Conservation (phyloP, 2,329 filamentous ascomycete genomes). For the Trichoderma lentiforme region DNA sequence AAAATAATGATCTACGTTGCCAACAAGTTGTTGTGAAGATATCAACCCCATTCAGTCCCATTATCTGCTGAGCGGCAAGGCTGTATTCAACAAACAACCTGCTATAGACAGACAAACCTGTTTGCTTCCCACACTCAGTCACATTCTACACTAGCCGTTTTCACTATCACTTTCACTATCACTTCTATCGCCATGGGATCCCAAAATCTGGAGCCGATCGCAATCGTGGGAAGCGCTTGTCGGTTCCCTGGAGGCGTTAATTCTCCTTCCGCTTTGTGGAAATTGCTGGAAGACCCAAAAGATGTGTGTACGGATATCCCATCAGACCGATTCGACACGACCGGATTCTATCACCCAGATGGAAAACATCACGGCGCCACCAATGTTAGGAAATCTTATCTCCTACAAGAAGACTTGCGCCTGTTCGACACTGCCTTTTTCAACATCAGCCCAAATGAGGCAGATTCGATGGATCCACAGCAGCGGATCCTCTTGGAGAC, state of each 20-base stretch:
- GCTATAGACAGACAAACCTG: no score
- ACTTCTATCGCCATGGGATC: neutral
- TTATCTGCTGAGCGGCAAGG: no score
- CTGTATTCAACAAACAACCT: no score
- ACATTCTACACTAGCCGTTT: no score
- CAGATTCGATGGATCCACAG: slow-evolving; percentile 21
- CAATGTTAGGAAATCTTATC: slow-evolving; percentile 31
- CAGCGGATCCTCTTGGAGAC: slow-evolving; percentile 34
- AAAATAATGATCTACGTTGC: no score
- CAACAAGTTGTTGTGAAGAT: no score
- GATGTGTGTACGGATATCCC: slow-evolving; percentile 5
- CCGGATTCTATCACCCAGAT: slow-evolving; percentile 24
- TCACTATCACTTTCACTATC: no score
- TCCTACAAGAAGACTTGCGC: neutral
- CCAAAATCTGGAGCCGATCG: slow-evolving; percentile 23
- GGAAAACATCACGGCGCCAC: slow-evolving; percentile 28
- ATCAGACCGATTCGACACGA: slow-evolving; percentile 22
- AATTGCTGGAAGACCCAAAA: no score
- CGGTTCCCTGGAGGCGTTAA: slow-evolving; percentile 24
- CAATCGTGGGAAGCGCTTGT: slow-evolving; percentile 25
- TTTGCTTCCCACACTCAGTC: no score
- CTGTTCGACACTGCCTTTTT: no score
- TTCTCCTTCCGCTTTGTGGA: slow-evolving; percentile 23
- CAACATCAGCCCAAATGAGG: no score
- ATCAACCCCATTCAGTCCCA: no score